Base-by-base conservation (phyloP, 306 rosid species). In the Cicer arietinum region DNA sequence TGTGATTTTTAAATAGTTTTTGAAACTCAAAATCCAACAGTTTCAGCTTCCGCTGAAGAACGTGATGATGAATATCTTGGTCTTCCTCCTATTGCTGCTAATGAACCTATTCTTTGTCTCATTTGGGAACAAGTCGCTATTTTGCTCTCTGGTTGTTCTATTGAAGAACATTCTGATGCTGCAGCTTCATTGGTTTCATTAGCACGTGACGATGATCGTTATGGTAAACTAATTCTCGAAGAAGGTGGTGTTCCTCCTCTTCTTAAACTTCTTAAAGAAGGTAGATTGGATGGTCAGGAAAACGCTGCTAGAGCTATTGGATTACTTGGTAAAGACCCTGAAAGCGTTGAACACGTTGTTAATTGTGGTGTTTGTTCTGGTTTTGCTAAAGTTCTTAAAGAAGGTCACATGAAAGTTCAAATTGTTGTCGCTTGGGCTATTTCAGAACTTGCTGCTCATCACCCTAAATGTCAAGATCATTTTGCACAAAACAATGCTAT, bases 391-490 rank as follows among this genome's bases (percentile, higher is more conserved):
- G 62, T 89, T 54, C 91, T 91, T 3, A 91, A 91, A 83, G 94
- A 91, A 0, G 97, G 97, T 7, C 88, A 85, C 71, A 89, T 91
- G 97, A 82, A 82, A 62, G 92, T 89, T 57, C 97, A 89, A 40
- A 69, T 75, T 0, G 84, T 84, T 8, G 94, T 91, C 17, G 94
- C 94, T 0, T 91, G 91, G 92, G 94, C 97, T 0, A 86, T 91
- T 5, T 87, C 94, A 0, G 91, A 89, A 58, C 70, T 89, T 3
- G 88, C 94, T 0, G 85, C 81, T 1, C 51, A 86, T 43, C 92
- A 89, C 11, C 90, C 90, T 0, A 91, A 91, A 84, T 91, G 94
- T 17, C 97, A 89, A 50, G 97, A 91, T 7, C 91, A 88, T 11
- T 91, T 91, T 37, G 84, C 92, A 0, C 97, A 91, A 51, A 89